Percentiles rank a stretch among this genome's conserved stretches.
These are phyloP conservation scores for Rugosomyces carneus DNA, from an alignment of 1,284 basidiomycete species.

Conservation along the genomic window DNA sequence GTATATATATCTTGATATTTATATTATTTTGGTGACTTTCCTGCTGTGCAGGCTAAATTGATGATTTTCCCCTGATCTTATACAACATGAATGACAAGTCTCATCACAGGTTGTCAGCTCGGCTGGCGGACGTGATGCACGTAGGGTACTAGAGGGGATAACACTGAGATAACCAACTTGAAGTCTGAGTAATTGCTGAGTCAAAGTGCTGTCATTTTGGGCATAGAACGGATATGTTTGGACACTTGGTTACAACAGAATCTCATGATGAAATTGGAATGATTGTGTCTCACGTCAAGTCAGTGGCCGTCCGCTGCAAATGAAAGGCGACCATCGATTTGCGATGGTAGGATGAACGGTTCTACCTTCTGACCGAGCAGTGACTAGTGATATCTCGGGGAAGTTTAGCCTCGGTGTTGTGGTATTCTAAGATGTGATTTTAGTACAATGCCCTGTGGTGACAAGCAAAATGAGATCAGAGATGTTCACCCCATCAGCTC, in stretches of 20 bases:
- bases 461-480: background rate
- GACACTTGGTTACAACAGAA: background rate
- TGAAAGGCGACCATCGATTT: background rate
- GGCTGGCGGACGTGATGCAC: background rate
- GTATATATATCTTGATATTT: too few relatives aligned
- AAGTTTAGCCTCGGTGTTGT: too few relatives aligned
- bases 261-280: background rate
- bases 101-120: background rate
- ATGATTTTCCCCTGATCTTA: too few relatives aligned
- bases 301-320: background rate
- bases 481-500: background rate
- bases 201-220: background rate
- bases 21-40: too few relatives aligned
- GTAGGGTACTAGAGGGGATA: background rate
- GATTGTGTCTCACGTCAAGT: slow-evolving; percentile 4
- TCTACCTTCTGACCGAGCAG: too few relatives aligned
- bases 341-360: background rate
- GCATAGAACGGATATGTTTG: background rate
- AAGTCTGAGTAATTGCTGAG: background rate
- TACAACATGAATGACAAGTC: too few relatives aligned
- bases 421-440: background rate
- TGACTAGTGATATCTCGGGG: too few relatives aligned
- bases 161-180: too few relatives aligned
- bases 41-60: too few relatives aligned
- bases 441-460: background rate